phyloP scores from a whole-genome alignment of 495 filamentous ascomycete species.

The Penicillium salamii region DNA sequence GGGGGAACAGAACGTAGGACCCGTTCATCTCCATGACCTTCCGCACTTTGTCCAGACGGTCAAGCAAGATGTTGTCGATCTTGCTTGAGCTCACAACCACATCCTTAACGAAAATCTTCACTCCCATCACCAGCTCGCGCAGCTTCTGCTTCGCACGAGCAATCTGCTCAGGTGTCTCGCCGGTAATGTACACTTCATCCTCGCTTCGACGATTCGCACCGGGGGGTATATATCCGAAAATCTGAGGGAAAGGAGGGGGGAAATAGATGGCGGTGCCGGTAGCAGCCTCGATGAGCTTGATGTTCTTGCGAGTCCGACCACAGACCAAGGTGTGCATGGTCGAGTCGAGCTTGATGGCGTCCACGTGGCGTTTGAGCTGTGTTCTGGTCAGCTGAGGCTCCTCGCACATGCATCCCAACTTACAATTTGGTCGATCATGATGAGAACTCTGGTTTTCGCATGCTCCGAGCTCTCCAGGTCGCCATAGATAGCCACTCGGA shows the following conservation, averaged over 20 bases:
- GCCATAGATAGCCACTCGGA: constrained; percentile 90
- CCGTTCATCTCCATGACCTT: constrained; percentile 98
- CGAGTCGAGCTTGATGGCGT: constrained; percentile 76
- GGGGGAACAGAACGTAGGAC: constrained; percentile 86
- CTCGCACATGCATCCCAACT: constrained; percentile 27
- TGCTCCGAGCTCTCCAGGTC: constrained; percentile 94
- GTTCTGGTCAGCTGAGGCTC: constrained; percentile 27
- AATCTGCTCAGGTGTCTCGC: constrained; percentile 75
- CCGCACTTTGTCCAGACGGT: constrained; percentile 89
- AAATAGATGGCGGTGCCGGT: constrained; percentile 98
- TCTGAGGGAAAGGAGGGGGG: constrained; percentile 83
- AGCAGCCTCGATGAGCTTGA: constrained; percentile 91
- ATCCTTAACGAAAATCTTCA: constrained; percentile 88
- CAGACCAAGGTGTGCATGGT: constrained; percentile 87
- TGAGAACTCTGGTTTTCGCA: constrained; percentile 91
- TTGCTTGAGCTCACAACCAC: constrained; percentile 81
- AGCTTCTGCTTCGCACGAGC: constrained; percentile 83
- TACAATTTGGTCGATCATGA: constrained; percentile 97
- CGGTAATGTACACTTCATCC: constrained; percentile 91
- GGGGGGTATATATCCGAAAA: constrained; percentile 83
- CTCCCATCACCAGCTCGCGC: constrained; percentile 72
- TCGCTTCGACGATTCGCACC: constrained; percentile 75
- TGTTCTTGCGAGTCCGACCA: constrained; percentile 89
- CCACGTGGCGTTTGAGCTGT: constrained; percentile 82
- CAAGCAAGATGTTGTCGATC: constrained; percentile 88